phyloP scores from a whole-genome alignment of 805 yeast species.

The Metschnikowia bowlesiae region DNA sequence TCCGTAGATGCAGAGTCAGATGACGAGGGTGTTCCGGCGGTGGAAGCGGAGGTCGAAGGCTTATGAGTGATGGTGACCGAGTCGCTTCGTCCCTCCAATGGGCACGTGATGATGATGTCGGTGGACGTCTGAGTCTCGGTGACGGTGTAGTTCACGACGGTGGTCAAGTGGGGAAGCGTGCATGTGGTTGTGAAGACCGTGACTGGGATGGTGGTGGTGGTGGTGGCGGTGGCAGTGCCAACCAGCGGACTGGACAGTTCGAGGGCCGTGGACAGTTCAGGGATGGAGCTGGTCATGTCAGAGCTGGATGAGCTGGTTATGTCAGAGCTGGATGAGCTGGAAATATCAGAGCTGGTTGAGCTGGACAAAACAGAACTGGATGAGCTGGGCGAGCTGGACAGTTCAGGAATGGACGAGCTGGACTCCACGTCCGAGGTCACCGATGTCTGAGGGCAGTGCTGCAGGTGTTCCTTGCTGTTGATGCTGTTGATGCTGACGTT shows the following conservation, averaged over 20 bases:
- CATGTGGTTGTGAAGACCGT: conserved; percentile 8
- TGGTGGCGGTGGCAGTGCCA: neutral
- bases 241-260: neutral
- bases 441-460: neutral
- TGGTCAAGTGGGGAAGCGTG: conserved; percentile 5
- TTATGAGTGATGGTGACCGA: conserved; percentile 2
- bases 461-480: neutral
- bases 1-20: neutral
- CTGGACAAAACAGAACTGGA: neutral
- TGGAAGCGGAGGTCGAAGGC: neutral
- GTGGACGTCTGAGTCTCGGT: neutral
- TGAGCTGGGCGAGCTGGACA: neutral
- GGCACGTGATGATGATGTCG: conserved; percentile 2
- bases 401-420: too few relatives aligned
- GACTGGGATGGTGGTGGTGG: neutral
- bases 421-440: neutral
- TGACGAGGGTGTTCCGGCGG: neutral
- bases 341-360: neutral
- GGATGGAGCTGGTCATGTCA: neutral
- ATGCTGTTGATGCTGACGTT: neutral
- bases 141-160: conserved; percentile 6
- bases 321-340: neutral
- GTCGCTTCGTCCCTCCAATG: neutral
- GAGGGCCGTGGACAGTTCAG: neutral
- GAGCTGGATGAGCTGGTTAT: neutral